These are phyloP conservation scores for Ustanciosporium gigantosporum DNA, from an alignment of 1,284 basidiomycete species.

Conservation along the genomic window DNA sequence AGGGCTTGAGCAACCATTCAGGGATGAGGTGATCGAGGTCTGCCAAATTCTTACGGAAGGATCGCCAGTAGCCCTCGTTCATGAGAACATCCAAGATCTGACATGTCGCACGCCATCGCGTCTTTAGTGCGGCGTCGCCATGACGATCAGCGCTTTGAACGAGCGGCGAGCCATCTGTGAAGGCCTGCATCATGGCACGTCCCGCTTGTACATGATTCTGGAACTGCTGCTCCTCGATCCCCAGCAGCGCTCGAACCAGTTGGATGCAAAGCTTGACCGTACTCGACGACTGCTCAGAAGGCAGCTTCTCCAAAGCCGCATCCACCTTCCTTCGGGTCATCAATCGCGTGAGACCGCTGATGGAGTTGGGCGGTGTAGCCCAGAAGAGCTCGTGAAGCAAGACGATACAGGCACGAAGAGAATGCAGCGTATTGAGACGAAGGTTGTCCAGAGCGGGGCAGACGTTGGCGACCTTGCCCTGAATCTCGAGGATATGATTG, in stretches of 20 bases:
- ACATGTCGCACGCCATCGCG: conserved; percentile 22
- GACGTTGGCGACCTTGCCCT: conserved; percentile 22
- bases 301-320: conserved; percentile 17
- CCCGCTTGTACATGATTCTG: neutral
- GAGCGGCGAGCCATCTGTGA: neutral
- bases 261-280: conserved; percentile 20
- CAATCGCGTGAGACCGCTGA: conserved; percentile 19
- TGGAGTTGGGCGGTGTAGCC: conserved; percentile 4
- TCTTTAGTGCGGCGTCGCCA: conserved; percentile 4
- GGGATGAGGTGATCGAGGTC: conserved; percentile 22
- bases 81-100: conserved; percentile 29
- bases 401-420: conserved; percentile 24
- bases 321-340: conserved; percentile 30
- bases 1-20: conserved; percentile 16
- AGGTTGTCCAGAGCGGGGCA: conserved; percentile 12
- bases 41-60: conserved; percentile 24
- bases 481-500: conserved; percentile 28
- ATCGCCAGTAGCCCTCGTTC: conserved; percentile 35
- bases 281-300: conserved; percentile 17
- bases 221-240: conserved; percentile 18
- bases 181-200: neutral
- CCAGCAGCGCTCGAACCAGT: conserved; percentile 10
- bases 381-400: conserved; percentile 25
- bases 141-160: neutral
- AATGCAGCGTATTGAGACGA: conserved; percentile 17